A percentile compares a stretch with the other conserved stretches of the same genome.
Evolutionary conservation across 73 alveolate genomes (phyloP).

Genomic region (Stentor coeruleus): DNA sequence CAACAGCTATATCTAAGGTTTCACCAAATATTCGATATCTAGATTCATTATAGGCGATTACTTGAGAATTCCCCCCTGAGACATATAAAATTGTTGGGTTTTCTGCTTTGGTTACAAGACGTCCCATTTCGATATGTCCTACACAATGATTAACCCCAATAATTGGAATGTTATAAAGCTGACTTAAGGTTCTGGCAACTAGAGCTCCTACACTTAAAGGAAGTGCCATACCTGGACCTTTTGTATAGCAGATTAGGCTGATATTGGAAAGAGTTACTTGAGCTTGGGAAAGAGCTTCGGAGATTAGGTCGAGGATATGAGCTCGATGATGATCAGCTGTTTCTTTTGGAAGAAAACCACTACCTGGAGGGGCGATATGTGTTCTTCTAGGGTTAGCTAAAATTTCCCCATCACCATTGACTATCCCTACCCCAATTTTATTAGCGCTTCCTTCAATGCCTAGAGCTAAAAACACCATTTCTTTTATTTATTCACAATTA

Average conservation of each 20-base stretch:
- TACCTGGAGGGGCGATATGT: conserved; percentile 97
- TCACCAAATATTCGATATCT: conserved; percentile 97
- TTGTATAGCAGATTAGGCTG: conserved; percentile 89
- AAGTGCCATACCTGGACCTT: conserved; percentile 99
- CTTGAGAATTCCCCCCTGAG: conserved; percentile 98
- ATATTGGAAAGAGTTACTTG: conserved; percentile 79
- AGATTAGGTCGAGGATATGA: conserved; percentile 71
- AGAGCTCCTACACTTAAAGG: conserved; percentile 97
- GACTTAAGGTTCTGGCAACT: conserved; percentile 91
- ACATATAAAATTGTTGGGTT: conserved; percentile 97
- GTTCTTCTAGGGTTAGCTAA: conserved; percentile 95
- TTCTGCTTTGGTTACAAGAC: conserved; percentile 86
- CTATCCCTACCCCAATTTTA: conserved; percentile 83
- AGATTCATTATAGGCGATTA: conserved; percentile 86
- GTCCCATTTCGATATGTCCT: conserved; percentile 99
- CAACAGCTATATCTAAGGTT: conserved; percentile 98
- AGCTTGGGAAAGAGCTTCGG: conserved; percentile 85
- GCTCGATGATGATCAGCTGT: conserved; percentile 96
- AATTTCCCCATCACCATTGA: conserved; percentile 84
- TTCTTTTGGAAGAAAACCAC: conserved; percentile 96
- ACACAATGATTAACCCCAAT: conserved; percentile 99
- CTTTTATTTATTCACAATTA: background rate
- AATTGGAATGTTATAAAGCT: conserved; percentile 86
- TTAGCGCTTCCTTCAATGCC: conserved; percentile 96
- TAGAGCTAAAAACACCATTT: conserved; percentile 44